Conservation (phyloP, 495 filamentous ascomycete species). For the Viridothelium virens region DNA sequence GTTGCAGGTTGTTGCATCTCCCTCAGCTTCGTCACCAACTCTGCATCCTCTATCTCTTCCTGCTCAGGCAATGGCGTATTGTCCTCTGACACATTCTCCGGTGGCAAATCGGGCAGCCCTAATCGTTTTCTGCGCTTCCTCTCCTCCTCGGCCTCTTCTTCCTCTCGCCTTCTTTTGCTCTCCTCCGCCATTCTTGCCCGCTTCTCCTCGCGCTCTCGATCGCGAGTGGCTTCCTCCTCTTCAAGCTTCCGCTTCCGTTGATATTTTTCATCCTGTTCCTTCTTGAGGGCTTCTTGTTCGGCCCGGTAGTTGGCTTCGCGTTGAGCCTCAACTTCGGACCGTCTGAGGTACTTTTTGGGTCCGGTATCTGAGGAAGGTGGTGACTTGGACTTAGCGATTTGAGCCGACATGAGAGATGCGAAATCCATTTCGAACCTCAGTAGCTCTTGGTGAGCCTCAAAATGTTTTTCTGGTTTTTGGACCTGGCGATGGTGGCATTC, state of each 20-base stretch:
- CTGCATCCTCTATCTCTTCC: slow-evolving; percentile 60
- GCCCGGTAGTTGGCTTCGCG: slow-evolving; percentile 72
- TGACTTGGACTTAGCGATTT: slow-evolving; percentile 72
- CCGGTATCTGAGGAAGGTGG: slow-evolving; percentile 31
- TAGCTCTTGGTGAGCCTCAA: slow-evolving; percentile 22
- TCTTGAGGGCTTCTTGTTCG: slow-evolving; percentile 63
- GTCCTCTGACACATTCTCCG: slow-evolving; percentile 38
- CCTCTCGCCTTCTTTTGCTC: slow-evolving; percentile 57
- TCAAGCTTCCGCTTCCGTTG: slow-evolving; percentile 81
- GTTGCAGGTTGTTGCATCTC: slow-evolving; percentile 61
- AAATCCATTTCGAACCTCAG: slow-evolving; percentile 68
- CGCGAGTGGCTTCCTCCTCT: slow-evolving; percentile 68
- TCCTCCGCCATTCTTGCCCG: slow-evolving; percentile 73
- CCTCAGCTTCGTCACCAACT: slow-evolving; percentile 59
- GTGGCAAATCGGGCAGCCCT: slow-evolving; percentile 66
- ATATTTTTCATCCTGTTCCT: slow-evolving; percentile 56
- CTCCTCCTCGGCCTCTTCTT: slow-evolving; percentile 55
- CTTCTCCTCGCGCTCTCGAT: slow-evolving; percentile 67
- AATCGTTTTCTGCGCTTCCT: slow-evolving; percentile 46
- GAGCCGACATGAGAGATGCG: slow-evolving; percentile 78
- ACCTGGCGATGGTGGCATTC: not conserved
- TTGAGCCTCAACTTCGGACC: slow-evolving; percentile 76
- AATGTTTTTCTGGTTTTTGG: slow-evolving; percentile 27
- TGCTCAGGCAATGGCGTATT: slow-evolving; percentile 37
- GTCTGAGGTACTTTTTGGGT: slow-evolving; percentile 74